Conservation (phyloP, 306 rosid genomes). For the Begonia masoniana region DNA sequence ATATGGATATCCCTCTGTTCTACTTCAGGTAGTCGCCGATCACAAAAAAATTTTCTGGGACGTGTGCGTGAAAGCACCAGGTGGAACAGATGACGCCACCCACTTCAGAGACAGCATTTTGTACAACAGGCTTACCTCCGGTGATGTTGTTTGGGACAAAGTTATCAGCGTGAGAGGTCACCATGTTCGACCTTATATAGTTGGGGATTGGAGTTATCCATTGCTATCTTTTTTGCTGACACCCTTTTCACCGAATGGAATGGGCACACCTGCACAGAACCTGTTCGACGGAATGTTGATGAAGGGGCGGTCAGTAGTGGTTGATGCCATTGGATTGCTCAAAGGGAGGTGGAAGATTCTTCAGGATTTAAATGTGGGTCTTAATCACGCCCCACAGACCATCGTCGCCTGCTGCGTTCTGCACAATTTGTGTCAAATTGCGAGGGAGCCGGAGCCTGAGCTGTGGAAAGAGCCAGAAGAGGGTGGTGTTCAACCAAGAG, state of each 20-base stretch:
- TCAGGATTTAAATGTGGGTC: conserved; percentile 71
- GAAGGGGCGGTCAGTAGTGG: conserved; percentile 82
- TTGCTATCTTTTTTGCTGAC: conserved; percentile 58
- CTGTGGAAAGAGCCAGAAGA: conserved; percentile 84
- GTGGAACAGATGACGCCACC: conserved; percentile 60
- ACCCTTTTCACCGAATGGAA: conserved; percentile 50
- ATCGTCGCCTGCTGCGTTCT: conserved; percentile 87
- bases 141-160: conserved; percentile 70
- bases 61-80: conserved; percentile 78
- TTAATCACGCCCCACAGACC: conserved; percentile 76
- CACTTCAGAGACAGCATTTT: conserved; percentile 70
- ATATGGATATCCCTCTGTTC: conserved; percentile 51
- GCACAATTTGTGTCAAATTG: conserved; percentile 90
- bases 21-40: conserved; percentile 80
- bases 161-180: conserved; percentile 47
- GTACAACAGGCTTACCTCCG: conserved; percentile 52
- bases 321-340: conserved; percentile 76
- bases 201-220: conserved; percentile 89
- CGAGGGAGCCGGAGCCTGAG: conserved; percentile 86
- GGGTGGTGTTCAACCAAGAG: conserved; percentile 50
- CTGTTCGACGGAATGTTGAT: conserved; percentile 84
- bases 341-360: conserved; percentile 92
- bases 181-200: conserved; percentile 66
- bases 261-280: conserved; percentile 81
- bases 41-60: conserved; percentile 92